Conservation (phyloP, 2,329 filamentous ascomycete genomes). For the Dactylellina cionopaga region DNA sequence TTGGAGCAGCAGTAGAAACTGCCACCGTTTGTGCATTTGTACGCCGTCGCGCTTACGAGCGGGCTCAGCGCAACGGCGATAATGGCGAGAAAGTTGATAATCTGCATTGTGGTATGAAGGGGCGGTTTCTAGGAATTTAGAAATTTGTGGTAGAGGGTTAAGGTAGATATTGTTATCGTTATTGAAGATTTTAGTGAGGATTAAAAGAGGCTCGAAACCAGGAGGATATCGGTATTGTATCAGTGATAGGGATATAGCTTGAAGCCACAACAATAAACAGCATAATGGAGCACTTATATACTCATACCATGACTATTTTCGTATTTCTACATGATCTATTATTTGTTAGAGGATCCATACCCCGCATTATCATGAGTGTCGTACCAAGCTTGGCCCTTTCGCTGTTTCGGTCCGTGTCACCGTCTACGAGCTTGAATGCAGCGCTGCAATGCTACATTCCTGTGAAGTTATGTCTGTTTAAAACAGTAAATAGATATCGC, state of each 20-base stretch:
- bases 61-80: not conserved
- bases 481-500: not conserved
- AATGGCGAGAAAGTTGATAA: constrained; percentile 22
- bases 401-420: constrained; percentile 37
- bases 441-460: constrained; percentile 3
- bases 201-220: too few species aligned
- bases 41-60: constrained; percentile 22
- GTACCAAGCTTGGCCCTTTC: not conserved
- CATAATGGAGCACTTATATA: too few species aligned
- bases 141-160: too few species aligned
- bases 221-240: too few species aligned
- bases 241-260: too few species aligned
- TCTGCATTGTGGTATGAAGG: constrained; percentile 36
- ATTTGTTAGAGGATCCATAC: not conserved
- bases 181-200: too few species aligned
- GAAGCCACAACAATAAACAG: too few species aligned
- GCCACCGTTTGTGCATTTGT: constrained; percentile 26
- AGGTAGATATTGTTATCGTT: too few species aligned
- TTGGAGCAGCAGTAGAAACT: constrained; percentile 31
- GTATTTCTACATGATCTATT: not conserved
- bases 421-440: constrained; percentile 32
- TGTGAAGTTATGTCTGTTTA: constrained; percentile 19
- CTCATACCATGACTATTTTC: too few species aligned
- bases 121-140: too few species aligned
- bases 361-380: constrained; percentile 3